Percentiles rank a stretch among this genome's conserved stretches.
phyloP scores from a whole-genome alignment of 495 filamentous ascomycete genomes.

The Neurospora tetrasperma region DNA sequence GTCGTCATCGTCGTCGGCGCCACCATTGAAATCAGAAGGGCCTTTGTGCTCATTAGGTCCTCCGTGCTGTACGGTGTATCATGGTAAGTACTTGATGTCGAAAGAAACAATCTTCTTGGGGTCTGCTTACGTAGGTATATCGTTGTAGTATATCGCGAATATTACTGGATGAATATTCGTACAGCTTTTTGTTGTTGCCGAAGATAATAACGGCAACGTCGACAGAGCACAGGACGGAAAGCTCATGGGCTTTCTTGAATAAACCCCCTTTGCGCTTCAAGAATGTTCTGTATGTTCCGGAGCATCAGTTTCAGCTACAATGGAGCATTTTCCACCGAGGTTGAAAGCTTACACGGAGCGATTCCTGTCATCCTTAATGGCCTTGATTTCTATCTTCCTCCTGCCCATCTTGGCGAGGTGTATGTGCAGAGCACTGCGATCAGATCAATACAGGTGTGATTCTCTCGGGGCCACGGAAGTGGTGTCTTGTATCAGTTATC shows the following conservation, averaged over 20 bases:
- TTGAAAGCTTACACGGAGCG: conserved; percentile 79
- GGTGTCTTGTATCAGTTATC: not conserved
- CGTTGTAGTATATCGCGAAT: conserved; percentile 80
- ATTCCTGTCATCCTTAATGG: conserved; percentile 98
- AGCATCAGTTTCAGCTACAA: conserved; percentile 77
- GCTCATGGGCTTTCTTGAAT: conserved; percentile 99
- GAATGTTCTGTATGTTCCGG: conserved; percentile 67
- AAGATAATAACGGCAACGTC: conserved; percentile 99
- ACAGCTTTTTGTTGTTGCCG: conserved; percentile 94
- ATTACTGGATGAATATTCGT: conserved; percentile 90
- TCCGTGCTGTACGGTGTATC: conserved; percentile 54
- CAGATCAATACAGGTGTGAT: not conserved
- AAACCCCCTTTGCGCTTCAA: conserved; percentile 96
- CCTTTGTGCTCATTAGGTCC: conserved; percentile 93
- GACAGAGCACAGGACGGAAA: conserved; percentile 94
- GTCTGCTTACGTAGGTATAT: conserved; percentile 73
- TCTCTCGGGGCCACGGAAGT: conserved; percentile 1
- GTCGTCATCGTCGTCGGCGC: conserved; percentile 76
- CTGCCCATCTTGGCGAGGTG: conserved; percentile 43
- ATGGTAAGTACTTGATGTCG: conserved; percentile 19
- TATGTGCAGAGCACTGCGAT: not conserved
- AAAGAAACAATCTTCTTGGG: conserved; percentile 2
- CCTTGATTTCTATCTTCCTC: conserved; percentile 95
- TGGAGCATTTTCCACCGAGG: conserved; percentile 69
- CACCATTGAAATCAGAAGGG: conserved; percentile 80